A percentile compares a stretch with the other conserved stretches of the same genome.
phyloP scores from a whole-genome alignment of 768 basidiomycete genomes.

The Boletus patriciae region DNA sequence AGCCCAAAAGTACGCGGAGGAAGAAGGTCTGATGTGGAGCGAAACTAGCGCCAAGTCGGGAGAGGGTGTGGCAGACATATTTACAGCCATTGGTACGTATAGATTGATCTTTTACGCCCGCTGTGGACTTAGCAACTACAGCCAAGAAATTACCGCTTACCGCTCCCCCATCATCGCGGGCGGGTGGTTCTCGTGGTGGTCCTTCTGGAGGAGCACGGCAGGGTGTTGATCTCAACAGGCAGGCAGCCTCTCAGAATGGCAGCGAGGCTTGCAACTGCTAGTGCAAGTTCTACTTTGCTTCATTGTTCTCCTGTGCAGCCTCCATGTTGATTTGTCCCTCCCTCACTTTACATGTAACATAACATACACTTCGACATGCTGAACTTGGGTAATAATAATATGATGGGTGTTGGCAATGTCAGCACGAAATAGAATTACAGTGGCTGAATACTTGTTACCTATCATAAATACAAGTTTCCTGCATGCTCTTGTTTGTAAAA shows the following conservation, averaged over 20 bases:
- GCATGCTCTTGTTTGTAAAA: too few species aligned
- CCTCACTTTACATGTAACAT: conserved; percentile 32
- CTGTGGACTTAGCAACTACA: conserved; percentile 29
- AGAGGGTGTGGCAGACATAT: conserved; percentile 83
- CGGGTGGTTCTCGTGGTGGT: conserved; percentile 51
- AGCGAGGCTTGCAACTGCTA: conserved; percentile 80
- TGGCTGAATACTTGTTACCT: background rate
- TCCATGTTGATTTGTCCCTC: conserved; percentile 14
- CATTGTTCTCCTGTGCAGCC: conserved; percentile 5
- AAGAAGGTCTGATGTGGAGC: conserved; percentile 90
- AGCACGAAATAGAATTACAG: conserved; percentile 6
- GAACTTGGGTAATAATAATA: conserved; percentile 29
- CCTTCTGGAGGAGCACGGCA: conserved; percentile 50
- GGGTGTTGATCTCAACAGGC: conserved; percentile 83
- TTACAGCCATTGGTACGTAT: conserved; percentile 78
- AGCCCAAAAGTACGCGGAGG: conserved; percentile 88
- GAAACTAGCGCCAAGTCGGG: conserved; percentile 91
- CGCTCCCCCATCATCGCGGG: conserved; percentile 63
- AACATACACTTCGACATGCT: conserved; percentile 28
- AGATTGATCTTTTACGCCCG: background rate
- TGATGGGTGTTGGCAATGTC: conserved; percentile 6
- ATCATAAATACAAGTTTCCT: too few species aligned
- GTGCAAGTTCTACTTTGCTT: conserved; percentile 12
- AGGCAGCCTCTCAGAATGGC: conserved; percentile 46
- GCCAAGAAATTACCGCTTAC: conserved; percentile 89